phyloP scores from a whole-genome alignment of 2,329 filamentous ascomycete genomes.

The Samsoniella hepiali region DNA sequence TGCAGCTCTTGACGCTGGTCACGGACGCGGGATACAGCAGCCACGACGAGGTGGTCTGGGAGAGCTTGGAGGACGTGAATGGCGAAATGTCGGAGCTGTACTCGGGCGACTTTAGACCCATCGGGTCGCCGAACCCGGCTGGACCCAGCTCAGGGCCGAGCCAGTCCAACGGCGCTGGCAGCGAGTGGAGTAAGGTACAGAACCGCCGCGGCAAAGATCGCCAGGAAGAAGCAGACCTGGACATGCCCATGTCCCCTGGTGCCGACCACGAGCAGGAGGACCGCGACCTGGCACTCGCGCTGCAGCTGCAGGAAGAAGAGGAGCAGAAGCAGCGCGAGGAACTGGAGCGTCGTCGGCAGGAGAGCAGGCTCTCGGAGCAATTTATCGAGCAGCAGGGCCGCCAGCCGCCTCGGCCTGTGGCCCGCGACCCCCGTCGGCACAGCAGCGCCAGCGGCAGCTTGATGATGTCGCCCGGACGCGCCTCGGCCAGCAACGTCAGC shows the following conservation, averaged over 20 bases:
- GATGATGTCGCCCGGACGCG: constrained; percentile 24
- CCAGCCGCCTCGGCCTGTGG: constrained; percentile 22
- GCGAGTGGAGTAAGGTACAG: constrained; percentile 56
- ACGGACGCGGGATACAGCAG: constrained; percentile 88
- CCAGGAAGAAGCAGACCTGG: constrained; percentile 19
- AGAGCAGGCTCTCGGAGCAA: constrained; percentile 66
- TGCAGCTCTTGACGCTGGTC: constrained; percentile 76
- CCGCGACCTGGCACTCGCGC: constrained; percentile 78
- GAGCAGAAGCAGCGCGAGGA: constrained; percentile 71
- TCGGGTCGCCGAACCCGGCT: constrained; percentile 52
- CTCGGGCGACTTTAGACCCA: constrained; percentile 82
- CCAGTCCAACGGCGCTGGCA: constrained; percentile 22
- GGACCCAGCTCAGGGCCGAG: constrained; percentile 23
- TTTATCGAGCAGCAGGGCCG: constrained; percentile 64
- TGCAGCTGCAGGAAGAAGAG: constrained; percentile 94
- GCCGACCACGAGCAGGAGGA: constrained; percentile 68
- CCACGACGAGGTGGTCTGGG: constrained; percentile 94
- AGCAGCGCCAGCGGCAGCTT: constrained; percentile 44
- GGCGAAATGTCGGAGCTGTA: constrained; percentile 80
- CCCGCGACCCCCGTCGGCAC: constrained; percentile 10
- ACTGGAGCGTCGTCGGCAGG: constrained; percentile 59
- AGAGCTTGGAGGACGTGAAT: constrained; percentile 83
- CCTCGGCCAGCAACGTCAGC: constrained; percentile 26
- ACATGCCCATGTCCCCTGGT: constrained; percentile 31
- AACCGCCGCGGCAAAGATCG: constrained; percentile 29